A percentile compares a stretch with the other conserved stretches of the same genome.
phyloP scores from a whole-genome alignment of 1,139 yeast species.

The Zygoascus meyerae region DNA sequence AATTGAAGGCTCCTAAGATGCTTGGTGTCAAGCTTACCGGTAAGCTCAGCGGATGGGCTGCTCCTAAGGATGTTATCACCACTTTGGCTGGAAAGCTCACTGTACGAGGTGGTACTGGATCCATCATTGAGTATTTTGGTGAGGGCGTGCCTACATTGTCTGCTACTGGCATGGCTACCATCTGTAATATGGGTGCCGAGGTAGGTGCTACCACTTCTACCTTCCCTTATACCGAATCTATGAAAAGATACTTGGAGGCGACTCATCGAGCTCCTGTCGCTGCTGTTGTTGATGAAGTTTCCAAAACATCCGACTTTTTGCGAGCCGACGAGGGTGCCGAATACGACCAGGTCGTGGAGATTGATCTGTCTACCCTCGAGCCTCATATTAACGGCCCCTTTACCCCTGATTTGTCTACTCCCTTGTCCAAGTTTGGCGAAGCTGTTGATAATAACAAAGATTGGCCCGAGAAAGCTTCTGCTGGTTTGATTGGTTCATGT shows the following conservation, averaged over 20 bases:
- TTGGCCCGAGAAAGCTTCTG: slow-evolving; percentile 93
- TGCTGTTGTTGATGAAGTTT: slow-evolving; percentile 72
- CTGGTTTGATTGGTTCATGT: slow-evolving; percentile 97
- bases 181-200: slow-evolving; percentile 99
- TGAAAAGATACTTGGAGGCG: slow-evolving; percentile 83
- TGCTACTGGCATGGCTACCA: slow-evolving; percentile 99
- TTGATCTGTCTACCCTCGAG: slow-evolving; percentile 87
- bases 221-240: slow-evolving; percentile 92
- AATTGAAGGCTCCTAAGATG: slow-evolving; percentile 96
- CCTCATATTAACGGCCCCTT: slow-evolving; percentile 98
- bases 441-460: slow-evolving; percentile 67
- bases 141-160: slow-evolving; percentile 94
- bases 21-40: slow-evolving; percentile 97
- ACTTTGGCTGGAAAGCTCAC: slow-evolving; percentile 96
- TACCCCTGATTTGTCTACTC: slow-evolving; percentile 98
- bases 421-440: slow-evolving; percentile 78
- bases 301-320: slow-evolving; percentile 36
- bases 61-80: slow-evolving; percentile 96
- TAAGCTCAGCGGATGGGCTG: slow-evolving; percentile 93
- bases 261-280: slow-evolving; percentile 83
- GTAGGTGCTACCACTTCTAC: slow-evolving; percentile 98
- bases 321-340: slow-evolving; percentile 86
- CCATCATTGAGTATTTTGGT: slow-evolving; percentile 96
- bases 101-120: slow-evolving; percentile 99
- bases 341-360: slow-evolving; percentile 91